A percentile compares a stretch with the other conserved stretches of the same genome.
phyloP scores from a whole-genome alignment of 2,329 filamentous ascomycete species.

The Claviceps monticola region DNA sequence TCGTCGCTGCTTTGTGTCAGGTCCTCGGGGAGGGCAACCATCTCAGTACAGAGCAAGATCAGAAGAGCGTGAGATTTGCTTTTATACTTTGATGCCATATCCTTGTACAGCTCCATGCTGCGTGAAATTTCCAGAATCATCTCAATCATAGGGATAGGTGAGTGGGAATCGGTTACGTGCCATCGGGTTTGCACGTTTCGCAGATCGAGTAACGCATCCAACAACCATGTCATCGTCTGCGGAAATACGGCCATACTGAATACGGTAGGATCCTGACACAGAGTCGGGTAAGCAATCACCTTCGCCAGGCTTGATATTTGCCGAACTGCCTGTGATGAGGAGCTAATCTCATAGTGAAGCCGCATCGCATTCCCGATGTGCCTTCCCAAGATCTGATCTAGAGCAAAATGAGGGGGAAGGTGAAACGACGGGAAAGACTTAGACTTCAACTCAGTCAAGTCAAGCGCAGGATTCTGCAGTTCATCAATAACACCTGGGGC shows the following conservation, averaged over 20 bases:
- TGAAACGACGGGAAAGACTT: constrained; percentile 15
- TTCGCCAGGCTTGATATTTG: constrained; percentile 31
- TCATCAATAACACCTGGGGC: constrained; percentile 19
- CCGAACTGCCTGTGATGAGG: constrained; percentile 29
- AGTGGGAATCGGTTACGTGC: constrained; percentile 16
- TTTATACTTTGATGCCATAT: constrained; percentile 11
- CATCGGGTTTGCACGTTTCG: constrained; percentile 26
- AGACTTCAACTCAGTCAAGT: constrained; percentile 15
- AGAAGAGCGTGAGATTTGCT: constrained; percentile 26
- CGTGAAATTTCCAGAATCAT: constrained; percentile 21
- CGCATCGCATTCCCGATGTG: constrained; percentile 13
- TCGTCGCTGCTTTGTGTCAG: constrained; percentile 16
- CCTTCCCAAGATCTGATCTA: constrained; percentile 21
- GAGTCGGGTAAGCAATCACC: constrained; percentile 27
- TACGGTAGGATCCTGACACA: constrained; percentile 19
- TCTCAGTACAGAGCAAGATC: constrained; percentile 28
- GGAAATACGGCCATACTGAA: constrained; percentile 20
- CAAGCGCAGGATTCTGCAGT: constrained; percentile 19
- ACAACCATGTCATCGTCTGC: constrained; percentile 32
- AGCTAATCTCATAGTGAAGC: constrained; percentile 26
- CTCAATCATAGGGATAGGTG: constrained; percentile 23
- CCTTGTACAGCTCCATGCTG: constrained; percentile 8
- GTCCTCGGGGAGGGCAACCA: constrained; percentile 19
- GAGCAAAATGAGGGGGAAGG: constrained; percentile 26
- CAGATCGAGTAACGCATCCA: constrained; percentile 33